phyloP scores from a whole-genome alignment of 495 filamentous ascomycete genomes.

The Immersiella caudata region DNA sequence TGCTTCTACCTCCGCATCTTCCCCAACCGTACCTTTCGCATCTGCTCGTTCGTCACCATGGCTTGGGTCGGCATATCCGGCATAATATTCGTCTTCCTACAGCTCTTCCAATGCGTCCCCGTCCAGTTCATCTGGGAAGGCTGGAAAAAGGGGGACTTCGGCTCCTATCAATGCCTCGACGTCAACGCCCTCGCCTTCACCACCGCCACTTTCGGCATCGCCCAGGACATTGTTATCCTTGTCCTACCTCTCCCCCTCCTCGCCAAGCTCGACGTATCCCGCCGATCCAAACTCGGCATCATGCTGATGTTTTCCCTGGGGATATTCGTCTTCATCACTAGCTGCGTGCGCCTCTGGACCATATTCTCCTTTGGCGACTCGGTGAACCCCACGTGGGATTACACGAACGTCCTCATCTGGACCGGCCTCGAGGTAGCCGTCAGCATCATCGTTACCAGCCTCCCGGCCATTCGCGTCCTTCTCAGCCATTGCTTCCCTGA shows the following conservation, averaged over 20 bases:
- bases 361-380: conserved; percentile 40
- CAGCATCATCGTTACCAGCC: conserved; percentile 41
- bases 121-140: conserved; percentile 42
- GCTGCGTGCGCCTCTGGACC: conserved; percentile 40
- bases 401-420: conserved; percentile 42
- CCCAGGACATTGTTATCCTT: conserved; percentile 46
- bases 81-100: conserved; percentile 37
- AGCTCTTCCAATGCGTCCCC: conserved; percentile 49
- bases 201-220: conserved; percentile 41
- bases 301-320: conserved; percentile 51
- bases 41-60: conserved; percentile 40
- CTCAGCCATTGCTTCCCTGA: conserved; percentile 31
- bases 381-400: conserved; percentile 46
- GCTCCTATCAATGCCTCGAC: conserved; percentile 39
- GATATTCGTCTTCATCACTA: conserved; percentile 45
- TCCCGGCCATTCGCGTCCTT: conserved; percentile 44
- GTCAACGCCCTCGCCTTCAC: conserved; percentile 39
- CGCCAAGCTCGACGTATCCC: conserved; percentile 35
- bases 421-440: conserved; percentile 45
- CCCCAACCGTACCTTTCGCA: conserved; percentile 44
- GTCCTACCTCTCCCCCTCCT: conserved; percentile 44
- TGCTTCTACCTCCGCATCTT: conserved; percentile 58
- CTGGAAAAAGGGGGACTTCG: conserved; percentile 40
- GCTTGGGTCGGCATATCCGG: conserved; percentile 37
- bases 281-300: conserved; percentile 41